phyloP scores from a whole-genome alignment of 2,329 filamentous ascomycete species.

The Nemania bipapillata region DNA sequence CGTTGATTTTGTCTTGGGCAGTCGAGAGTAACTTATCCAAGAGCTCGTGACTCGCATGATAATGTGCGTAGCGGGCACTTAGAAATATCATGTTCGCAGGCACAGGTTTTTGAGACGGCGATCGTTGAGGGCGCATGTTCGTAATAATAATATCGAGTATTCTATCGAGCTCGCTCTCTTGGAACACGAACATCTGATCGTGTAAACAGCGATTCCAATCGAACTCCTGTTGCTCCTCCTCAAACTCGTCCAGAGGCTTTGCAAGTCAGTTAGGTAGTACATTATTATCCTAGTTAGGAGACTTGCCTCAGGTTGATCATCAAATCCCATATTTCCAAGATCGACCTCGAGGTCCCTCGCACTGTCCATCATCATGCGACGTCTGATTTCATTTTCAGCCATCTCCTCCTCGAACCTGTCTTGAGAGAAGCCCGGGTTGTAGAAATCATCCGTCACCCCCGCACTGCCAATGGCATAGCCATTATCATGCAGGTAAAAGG shows the following conservation, averaged over 20 bases:
- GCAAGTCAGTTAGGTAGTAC: constrained; percentile 44
- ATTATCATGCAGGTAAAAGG: constrained; percentile 92
- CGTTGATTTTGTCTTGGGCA: constrained; percentile 96
- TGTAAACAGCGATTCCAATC: constrained; percentile 94
- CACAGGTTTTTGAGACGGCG: constrained; percentile 95
- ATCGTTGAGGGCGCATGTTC: constrained; percentile 95
- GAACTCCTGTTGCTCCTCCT: constrained; percentile 92
- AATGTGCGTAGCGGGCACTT: constrained; percentile 94
- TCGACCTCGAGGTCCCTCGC: constrained; percentile 97
- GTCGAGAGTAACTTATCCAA: constrained; percentile 81
- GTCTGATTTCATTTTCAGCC: constrained; percentile 93
- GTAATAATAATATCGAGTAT: constrained; percentile 97
- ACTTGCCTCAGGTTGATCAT: constrained; percentile 89
- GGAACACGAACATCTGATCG: constrained; percentile 99
- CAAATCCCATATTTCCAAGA: constrained; percentile 91
- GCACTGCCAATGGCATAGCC: constrained; percentile 88
- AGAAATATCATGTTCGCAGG: constrained; percentile 97
- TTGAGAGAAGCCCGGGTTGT: constrained; percentile 89
- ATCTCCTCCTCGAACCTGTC: constrained; percentile 97
- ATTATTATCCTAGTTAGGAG: constrained; percentile 24
- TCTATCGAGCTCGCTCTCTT: constrained; percentile 88
- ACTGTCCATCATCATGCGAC: constrained; percentile 99
- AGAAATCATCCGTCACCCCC: constrained; percentile 88
- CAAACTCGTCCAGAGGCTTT: constrained; percentile 78
- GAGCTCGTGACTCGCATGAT: constrained; percentile 88